Evolutionary conservation across 306 rosid species (phyloP).

Genomic region (Hippophae rhamnoides): DNA sequence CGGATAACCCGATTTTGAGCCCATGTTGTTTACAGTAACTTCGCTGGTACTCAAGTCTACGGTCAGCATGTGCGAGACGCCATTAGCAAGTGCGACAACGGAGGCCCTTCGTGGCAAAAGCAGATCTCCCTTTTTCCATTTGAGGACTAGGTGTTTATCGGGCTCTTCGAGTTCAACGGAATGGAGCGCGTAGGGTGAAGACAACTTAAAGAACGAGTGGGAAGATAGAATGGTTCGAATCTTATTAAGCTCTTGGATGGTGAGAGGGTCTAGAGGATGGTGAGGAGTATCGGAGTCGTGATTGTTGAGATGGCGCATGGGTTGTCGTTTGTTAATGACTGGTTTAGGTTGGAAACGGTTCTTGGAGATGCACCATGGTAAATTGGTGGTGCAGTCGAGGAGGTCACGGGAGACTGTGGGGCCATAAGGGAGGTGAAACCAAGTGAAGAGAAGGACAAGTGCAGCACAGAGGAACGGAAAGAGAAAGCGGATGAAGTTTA

Average conservation of each 20-base stretch:
- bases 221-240: conserved; percentile 39
- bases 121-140: conserved; percentile 45
- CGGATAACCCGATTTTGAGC: conserved; percentile 46
- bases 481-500: conserved; percentile 27
- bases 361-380: conserved; percentile 52
- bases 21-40: conserved; percentile 17
- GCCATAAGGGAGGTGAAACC: conserved; percentile 39
- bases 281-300: conserved; percentile 41
- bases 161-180: conserved; percentile 62
- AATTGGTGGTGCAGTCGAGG: conserved; percentile 41
- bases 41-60: conserved; percentile 36
- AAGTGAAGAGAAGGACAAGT: conserved; percentile 32
- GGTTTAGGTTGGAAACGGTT: conserved; percentile 30
- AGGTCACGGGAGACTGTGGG: conserved; percentile 18
- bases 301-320: conserved; percentile 20
- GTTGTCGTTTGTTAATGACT: conserved; percentile 14
- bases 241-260: conserved; percentile 46
- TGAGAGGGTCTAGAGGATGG: conserved; percentile 88
- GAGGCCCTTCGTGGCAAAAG: conserved; percentile 48
- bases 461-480: conserved; percentile 25
- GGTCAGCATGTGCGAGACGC: conserved; percentile 27
- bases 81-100: conserved; percentile 35
- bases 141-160: conserved; percentile 38
- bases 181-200: conserved; percentile 34
- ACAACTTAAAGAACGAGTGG: conserved; percentile 35